Evolutionary conservation across 192 early-diverging fungal species (phyloP), one percentile per base, ranked within the genome.

Genomic region (Rhizoclosmatium sp.): DNA sequence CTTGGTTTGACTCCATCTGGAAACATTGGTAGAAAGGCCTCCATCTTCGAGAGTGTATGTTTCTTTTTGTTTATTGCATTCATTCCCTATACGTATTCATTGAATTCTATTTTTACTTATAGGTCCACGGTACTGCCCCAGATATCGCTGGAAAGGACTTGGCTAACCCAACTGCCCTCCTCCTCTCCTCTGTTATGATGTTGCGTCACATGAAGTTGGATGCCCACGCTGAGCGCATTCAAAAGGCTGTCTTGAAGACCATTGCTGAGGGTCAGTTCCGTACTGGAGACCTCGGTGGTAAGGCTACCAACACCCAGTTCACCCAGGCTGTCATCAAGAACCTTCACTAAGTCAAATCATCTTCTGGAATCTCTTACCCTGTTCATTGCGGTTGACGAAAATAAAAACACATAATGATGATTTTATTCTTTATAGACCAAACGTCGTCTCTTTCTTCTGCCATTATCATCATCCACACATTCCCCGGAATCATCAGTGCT

Each of bases 11-110:
- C 98, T 9, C 98, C 98, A 54, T 96, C 94, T 49, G 98, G 98
- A 64, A 99, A 99, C 91, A 99, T 99, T 92, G 98, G 98, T 65
- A 92, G 90, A 70, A 96, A 99, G 84, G 98, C 98, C 64, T 94
- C 92, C 74, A 98, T 99, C 91, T 99, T 99, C 73, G 98, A 99
- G 87, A 91, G 91, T 48, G 97, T 98, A 81, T 2, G 81, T 47
- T 5, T 3, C 1, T 54, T 54, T 70, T 44, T 4, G 10, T 72
- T 9, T 74, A 64, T 67, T 64, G 31, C 40, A 23, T 19, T 21
- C 71, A 7, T 74, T 21, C 47, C 7, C 40, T 23, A 78, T 31
- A 40, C 1, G 1, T 54, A 16, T 2, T 39, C 42, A 67, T 62
- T 54, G 14, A 21, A 60, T 73, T 40, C 10, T 73, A 14, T 7